Evolutionary conservation across 352 stramenopile genomes (phyloP), one percentile per base, ranked within the genome.

Genomic region (Globisporangium okanoganense): DNA sequence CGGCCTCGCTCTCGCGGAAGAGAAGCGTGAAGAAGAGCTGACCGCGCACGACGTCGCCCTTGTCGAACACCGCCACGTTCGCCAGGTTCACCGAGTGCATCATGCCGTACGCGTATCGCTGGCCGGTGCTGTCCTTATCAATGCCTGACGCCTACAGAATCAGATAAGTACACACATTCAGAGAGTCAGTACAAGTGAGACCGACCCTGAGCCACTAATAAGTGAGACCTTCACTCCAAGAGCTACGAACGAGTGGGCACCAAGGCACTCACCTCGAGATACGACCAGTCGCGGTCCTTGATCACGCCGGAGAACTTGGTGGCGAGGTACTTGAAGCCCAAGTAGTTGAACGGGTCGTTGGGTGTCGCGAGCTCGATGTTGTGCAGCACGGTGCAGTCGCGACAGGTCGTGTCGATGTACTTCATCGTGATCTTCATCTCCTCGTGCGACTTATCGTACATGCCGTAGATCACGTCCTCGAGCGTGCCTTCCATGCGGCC

Each of bases 261-360:
- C 43, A 31, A 12, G 35, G 5, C 31, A 48, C 35, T 2, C 48
- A 59, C 54, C 54, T 85, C 71, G 0, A 87, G 22, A 20, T 60
- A 16, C 14, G 58, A 25, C 62, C 57, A 73, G 43, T 86, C 79
- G 3, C 79, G 79, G 40, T 75, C 62, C 35, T 71, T 71, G 50
- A 83, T 72, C 35, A 87, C 56, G 0, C 64, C 66, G 0, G 79
- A 62, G 0, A 67, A 69, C 29, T 75, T 54, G 1, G 58, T 58
- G 0, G 72, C 31, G 10, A 66, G 64, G 77, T 76, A 89, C 43
- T 89, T 89, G 55, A 89, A 65, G 5, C 78, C 53, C 0, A 88
- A 55, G 53, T 79, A 84, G 14, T 69, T 71, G 41, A 77, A 84
- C 10, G 79, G 77, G 13, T 87, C 75, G 0, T 50, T 47, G 9